Evolutionary conservation across 2,329 filamentous ascomycete species (phyloP).

Genomic region (Fusarium beomiforme): DNA sequence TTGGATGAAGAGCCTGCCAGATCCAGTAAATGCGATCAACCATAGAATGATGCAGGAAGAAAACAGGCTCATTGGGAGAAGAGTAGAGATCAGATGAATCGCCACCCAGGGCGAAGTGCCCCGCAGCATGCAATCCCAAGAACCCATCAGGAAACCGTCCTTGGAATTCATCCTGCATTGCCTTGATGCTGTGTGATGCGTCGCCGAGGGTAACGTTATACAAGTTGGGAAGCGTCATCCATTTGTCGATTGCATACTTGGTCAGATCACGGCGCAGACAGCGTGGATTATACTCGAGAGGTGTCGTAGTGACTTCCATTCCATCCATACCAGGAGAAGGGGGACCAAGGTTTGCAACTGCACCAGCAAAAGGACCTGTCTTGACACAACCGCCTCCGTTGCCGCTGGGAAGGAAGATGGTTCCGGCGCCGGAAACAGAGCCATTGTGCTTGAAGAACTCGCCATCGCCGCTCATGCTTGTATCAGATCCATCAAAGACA

Average conservation of each 20-base stretch:
- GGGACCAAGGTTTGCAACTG: slow-evolving; percentile 1
- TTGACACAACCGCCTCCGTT: not conserved
- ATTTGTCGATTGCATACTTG: not conserved
- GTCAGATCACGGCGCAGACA: not conserved
- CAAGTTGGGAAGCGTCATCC: not conserved
- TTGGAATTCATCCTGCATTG: slow-evolving; percentile 15
- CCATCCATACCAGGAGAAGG: slow-evolving; percentile 2
- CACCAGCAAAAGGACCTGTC: not conserved
- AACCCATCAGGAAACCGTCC: not conserved
- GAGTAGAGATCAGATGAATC: slow-evolving; percentile 13
- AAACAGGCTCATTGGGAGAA: slow-evolving; percentile 1
- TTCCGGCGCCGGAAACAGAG: not conserved
- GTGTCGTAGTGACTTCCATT: not conserved
- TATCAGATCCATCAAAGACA: slow-evolving; percentile 2
- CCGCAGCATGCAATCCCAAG: not conserved
- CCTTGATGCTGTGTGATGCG: not conserved
- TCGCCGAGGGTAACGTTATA: not conserved
- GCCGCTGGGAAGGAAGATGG: not conserved
- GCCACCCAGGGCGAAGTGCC: slow-evolving; percentile 2
- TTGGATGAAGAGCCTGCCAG: slow-evolving; percentile 5
- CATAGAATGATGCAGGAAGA: slow-evolving; percentile 13
- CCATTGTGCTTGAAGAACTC: slow-evolving; percentile 1
- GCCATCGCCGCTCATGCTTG: slow-evolving; percentile 13
- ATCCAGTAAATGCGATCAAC: slow-evolving; percentile 9
- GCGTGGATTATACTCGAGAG: not conserved